Percentiles rank a stretch among this genome's conserved stretches.
These are phyloP conservation scores for Rhazya stricta DNA, from an alignment of 257 asterid species.

Conservation along the genomic window DNA sequence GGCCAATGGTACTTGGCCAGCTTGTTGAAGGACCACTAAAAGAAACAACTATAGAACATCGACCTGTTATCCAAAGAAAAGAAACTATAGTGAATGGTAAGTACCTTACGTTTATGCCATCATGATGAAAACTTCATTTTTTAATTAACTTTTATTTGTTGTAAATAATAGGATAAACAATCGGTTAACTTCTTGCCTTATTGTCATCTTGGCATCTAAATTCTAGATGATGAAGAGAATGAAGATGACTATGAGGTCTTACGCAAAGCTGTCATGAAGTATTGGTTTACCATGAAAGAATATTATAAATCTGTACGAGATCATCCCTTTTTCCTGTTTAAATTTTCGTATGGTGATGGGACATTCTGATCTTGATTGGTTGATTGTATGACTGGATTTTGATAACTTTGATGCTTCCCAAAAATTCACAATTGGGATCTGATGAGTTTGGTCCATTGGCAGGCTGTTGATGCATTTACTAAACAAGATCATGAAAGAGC, in stretches of 20 bases:
- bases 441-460: conserved; percentile 18
- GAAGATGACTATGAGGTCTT: conserved; percentile 49
- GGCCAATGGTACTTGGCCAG: conserved; percentile 27
- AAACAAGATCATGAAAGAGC: conserved; percentile 40
- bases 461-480: conserved; percentile 61
- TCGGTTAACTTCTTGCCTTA: background rate
- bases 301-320: conserved; percentile 65
- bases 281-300: conserved; percentile 58
- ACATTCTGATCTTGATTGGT: background rate
- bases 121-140: background rate
- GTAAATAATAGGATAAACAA: background rate
- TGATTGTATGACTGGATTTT: background rate
- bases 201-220: background rate
- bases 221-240: conserved; percentile 40
- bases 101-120: conserved; percentile 17
- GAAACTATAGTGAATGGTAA: conserved; percentile 38
- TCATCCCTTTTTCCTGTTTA: background rate
- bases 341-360: background rate
- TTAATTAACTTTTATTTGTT: background rate
- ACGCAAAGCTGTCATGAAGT: conserved; percentile 53
- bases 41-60: conserved; percentile 38
- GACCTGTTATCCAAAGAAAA: conserved; percentile 42
- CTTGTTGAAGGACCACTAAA: conserved; percentile 46
- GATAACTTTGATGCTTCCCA: background rate
- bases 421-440: conserved; percentile 7